Percentiles rank a stretch among this genome's conserved stretches.
Evolutionary conservation across 176 grass and related monocot genomes (phyloP).

Genomic region (Pontederia paniculata): DNA sequence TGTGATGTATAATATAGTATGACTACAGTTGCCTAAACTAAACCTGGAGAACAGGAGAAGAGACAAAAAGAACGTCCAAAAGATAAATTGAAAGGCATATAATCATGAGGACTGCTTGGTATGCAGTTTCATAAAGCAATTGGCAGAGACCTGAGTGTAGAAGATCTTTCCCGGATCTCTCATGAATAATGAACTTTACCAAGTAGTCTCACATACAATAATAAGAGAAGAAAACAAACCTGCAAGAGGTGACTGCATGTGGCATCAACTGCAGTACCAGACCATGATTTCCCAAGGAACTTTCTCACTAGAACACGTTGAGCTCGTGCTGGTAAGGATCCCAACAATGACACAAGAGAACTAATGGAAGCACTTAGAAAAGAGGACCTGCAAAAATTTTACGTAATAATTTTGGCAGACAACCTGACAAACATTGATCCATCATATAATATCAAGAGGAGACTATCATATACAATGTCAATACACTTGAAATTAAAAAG

Average conservation of each 20-base stretch:
- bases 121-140: too few relatives aligned
- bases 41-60: too few relatives aligned
- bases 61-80: too few relatives aligned
- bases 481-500: too few relatives aligned
- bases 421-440: too few relatives aligned
- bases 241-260: conserved; percentile 56
- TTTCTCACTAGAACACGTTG: conserved; percentile 43
- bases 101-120: too few relatives aligned
- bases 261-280: conserved; percentile 52
- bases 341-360: conserved; percentile 49
- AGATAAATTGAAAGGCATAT: too few relatives aligned
- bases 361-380: conserved; percentile 59
- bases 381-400: conserved; percentile 32
- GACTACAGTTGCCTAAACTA: neutral
- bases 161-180: neutral
- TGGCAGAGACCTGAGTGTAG: neutral
- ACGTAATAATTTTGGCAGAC: neutral
- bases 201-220: neutral
- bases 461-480: too few relatives aligned
- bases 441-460: too few relatives aligned
- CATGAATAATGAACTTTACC: too few relatives aligned
- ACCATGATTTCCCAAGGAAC: conserved; percentile 70
- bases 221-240: conserved; percentile 31
- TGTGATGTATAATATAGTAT: too few relatives aligned
- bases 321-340: conserved; percentile 40